These are phyloP conservation scores for Neofusicoccum kwambonambiense DNA, from an alignment of 2,329 filamentous ascomycete genomes.

Conservation along the genomic window DNA sequence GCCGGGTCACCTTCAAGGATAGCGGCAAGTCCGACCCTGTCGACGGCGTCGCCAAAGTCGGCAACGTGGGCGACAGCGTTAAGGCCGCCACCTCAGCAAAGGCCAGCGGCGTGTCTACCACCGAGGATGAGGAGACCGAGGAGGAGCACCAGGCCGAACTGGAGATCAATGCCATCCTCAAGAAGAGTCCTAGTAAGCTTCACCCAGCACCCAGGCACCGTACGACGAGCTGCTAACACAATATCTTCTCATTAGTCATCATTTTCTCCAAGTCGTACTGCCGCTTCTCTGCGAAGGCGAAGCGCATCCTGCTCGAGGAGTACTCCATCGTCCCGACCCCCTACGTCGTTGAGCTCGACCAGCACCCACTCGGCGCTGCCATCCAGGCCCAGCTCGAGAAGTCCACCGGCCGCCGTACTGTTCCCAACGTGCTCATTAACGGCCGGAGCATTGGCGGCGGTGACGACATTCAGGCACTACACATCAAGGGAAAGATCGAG, in stretches of 20 bases:
- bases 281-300: conserved; percentile 80
- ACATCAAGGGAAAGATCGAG: conserved; percentile 62
- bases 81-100: conserved; percentile 34
- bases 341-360: conserved; percentile 86
- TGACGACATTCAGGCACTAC: conserved; percentile 75
- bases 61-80: conserved; percentile 31
- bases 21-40: conserved; percentile 39
- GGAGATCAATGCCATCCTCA: conserved; percentile 76
- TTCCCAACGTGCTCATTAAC: conserved; percentile 88
- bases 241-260: conserved; percentile 61
- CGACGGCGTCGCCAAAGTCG: conserved; percentile 43
- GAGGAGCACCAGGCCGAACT: conserved; percentile 65
- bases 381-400: conserved; percentile 71
- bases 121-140: conserved; percentile 44
- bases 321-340: conserved; percentile 82
- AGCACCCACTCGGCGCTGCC: conserved; percentile 69
- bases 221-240: neutral
- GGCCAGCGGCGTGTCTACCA: conserved; percentile 18
- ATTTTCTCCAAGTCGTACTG: conserved; percentile 97
- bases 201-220: conserved; percentile 28
- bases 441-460: conserved; percentile 87
- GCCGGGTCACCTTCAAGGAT: conserved; percentile 52
- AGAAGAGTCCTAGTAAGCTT: conserved; percentile 72
- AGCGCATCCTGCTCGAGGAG: conserved; percentile 76
- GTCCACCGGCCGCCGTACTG: conserved; percentile 78